Conservation (phyloP, 2,329 filamentous ascomycete genomes). For the Xylaria sp. region DNA sequence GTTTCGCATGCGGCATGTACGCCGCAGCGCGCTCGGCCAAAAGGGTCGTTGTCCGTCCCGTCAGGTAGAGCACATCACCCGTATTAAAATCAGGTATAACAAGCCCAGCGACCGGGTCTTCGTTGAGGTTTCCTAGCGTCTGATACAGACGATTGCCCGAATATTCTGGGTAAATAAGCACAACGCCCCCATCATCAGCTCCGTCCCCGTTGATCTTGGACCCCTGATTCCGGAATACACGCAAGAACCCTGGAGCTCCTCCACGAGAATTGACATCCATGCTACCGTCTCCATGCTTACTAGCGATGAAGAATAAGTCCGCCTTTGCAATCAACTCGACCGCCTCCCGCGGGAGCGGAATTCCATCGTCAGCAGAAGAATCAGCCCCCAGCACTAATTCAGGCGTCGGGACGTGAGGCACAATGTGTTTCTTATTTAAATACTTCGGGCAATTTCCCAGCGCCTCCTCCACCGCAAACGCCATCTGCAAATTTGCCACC, state of each 20-base stretch:
- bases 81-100: slow-evolving; percentile 79
- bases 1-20: slow-evolving; percentile 74
- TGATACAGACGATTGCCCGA: slow-evolving; percentile 88
- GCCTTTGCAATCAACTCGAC: slow-evolving; percentile 68
- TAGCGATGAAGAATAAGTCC: slow-evolving; percentile 84
- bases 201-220: slow-evolving; percentile 42
- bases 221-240: slow-evolving; percentile 68
- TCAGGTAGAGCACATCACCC: slow-evolving; percentile 78
- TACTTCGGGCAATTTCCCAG: slow-evolving; percentile 91
- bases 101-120: slow-evolving; percentile 74
- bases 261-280: slow-evolving; percentile 91
- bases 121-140: slow-evolving; percentile 78
- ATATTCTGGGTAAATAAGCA: slow-evolving; percentile 82
- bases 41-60: slow-evolving; percentile 74
- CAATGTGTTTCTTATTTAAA: slow-evolving; percentile 76
- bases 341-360: slow-evolving; percentile 63
- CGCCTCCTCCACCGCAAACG: slow-evolving; percentile 75
- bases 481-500: slow-evolving; percentile 60
- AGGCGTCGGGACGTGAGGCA: slow-evolving; percentile 64
- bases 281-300: slow-evolving; percentile 66
- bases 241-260: slow-evolving; percentile 77
- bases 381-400: slow-evolving; percentile 46
- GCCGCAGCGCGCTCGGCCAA: slow-evolving; percentile 69
- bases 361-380: not conserved
- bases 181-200: slow-evolving; percentile 44